Evolutionary conservation across 768 basidiomycete species (phyloP), one percentile per base, ranked within the genome.

Genomic region (Trametopsis cervina): DNA sequence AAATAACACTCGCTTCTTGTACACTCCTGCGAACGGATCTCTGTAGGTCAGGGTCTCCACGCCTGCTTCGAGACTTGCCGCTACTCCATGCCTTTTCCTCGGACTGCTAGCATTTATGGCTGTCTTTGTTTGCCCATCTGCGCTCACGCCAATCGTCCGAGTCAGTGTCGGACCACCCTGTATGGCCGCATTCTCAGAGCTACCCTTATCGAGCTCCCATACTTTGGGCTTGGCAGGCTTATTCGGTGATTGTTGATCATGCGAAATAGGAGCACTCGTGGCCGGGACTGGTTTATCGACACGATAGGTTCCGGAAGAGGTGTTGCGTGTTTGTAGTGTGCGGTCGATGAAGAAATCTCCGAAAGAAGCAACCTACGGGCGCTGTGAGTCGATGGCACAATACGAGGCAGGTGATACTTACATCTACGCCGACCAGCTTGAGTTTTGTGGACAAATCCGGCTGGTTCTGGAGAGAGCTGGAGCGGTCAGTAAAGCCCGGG

Each of bases 401-500:
- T n/a, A n/a, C 18, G 25, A 35, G 22, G 25, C 11, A 26, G 25
- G 29, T 23, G 26, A 17, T 15, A 36, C 66, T 47, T 25, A 73
- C 82, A 46, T 79, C 76, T 40, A 77, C 72, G 11, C 76, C 76
- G 74, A 80, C 78, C 5, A 80, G 66, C 69, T 81, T 81, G 43
- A 88, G 69, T 57, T 85, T 85, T 15, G 83, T 86, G 47, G 79
- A 81, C 41, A 83, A 61, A 57, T 88, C 85, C 1, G 83, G 82
- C 36, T 73, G 63, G 52, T 78, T 82, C 76, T 75, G 68, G 4
- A 46, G 44, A 69, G 52, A n/a, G n/a, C n/a, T n/a, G n/a, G n/a
- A n/a, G n/a, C n/a, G n/a, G n/a, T n/a, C n/a, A n/a, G n/a, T n/a
- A n/a, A 18, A 57, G 55, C 33, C 60, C 53, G 50, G 68, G 62